phyloP scores from a whole-genome alignment of 768 basidiomycete species.

The Phanerochaete sordida region DNA sequence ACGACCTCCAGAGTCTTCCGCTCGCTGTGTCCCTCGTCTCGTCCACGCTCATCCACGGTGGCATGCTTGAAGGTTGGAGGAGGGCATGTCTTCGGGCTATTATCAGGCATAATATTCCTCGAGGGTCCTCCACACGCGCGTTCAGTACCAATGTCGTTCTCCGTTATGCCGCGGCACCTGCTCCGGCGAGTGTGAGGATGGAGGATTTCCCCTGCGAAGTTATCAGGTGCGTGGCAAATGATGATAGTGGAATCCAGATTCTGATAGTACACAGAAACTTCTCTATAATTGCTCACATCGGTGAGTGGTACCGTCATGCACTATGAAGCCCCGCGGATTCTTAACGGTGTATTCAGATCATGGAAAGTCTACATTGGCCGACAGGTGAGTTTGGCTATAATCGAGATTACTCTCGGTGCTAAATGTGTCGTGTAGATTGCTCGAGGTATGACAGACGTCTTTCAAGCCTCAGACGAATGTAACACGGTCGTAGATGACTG shows the following conservation, averaged over 20 bases:
- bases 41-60: not conserved
- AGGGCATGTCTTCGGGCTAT: slow-evolving; percentile 19
- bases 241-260: not conserved
- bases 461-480: not conserved
- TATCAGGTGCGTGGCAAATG: slow-evolving; percentile 49
- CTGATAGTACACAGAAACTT: slow-evolving; percentile 59
- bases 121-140: slow-evolving; percentile 13
- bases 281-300: slow-evolving; percentile 96
- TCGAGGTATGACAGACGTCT: slow-evolving; percentile 54
- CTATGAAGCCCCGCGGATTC: not conserved
- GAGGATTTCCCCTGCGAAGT: slow-evolving; percentile 63
- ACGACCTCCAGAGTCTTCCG: not conserved
- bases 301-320: slow-evolving; percentile 32
- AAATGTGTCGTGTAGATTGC: slow-evolving; percentile 40
- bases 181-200: slow-evolving; percentile 41
- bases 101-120: not conserved
- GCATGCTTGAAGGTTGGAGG: slow-evolving; percentile 24
- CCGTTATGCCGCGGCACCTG: slow-evolving; percentile 12
- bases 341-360: slow-evolving; percentile 53
- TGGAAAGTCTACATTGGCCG: slow-evolving; percentile 93
- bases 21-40: not conserved
- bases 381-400: slow-evolving; percentile 48
- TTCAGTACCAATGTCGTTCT: slow-evolving; percentile 28
- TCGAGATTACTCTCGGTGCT: not conserved
- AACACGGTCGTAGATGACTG: slow-evolving; percentile 61